Evolutionary conservation across 2,329 filamentous ascomycete genomes (phyloP).

Genomic region (Pyrenophora seminiperda): DNA sequence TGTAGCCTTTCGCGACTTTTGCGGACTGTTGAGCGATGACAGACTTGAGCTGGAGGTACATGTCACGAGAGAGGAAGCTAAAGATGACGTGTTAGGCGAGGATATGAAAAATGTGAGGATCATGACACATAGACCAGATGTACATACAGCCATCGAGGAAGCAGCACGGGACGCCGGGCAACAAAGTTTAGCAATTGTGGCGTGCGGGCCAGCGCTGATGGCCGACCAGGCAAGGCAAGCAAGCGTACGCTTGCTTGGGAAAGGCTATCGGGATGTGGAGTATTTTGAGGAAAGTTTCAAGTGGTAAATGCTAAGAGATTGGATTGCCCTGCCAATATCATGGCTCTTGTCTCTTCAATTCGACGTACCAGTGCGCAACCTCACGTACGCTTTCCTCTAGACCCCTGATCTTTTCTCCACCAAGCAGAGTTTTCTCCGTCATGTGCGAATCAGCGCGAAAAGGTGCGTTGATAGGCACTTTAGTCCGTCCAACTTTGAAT

Average conservation of each 20-base stretch:
- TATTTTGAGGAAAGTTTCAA: conserved; percentile 58
- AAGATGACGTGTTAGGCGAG: conserved; percentile 26
- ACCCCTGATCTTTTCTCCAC: conserved; percentile 22
- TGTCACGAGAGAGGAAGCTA: conserved; percentile 32
- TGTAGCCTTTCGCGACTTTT: conserved; percentile 32
- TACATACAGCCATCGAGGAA: conserved; percentile 42
- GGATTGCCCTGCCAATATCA: neutral
- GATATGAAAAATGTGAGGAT: conserved; percentile 34
- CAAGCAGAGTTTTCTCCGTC: conserved; percentile 34
- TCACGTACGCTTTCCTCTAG: conserved; percentile 35
- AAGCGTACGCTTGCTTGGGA: conserved; percentile 43
- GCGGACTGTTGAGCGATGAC: conserved; percentile 27
- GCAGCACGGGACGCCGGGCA: conserved; percentile 41
- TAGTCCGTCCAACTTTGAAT: conserved; percentile 32
- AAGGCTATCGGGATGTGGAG: conserved; percentile 40
- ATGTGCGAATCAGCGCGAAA: conserved; percentile 36
- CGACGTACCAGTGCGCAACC: conserved; percentile 38
- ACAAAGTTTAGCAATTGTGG: conserved; percentile 46
- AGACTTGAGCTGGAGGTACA: conserved; percentile 35
- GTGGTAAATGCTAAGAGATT: conserved; percentile 38
- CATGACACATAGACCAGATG: conserved; percentile 47
- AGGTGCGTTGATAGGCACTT: conserved; percentile 40
- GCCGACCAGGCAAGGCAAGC: conserved; percentile 53
- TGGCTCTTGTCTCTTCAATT: conserved; percentile 8
- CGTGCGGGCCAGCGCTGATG: conserved; percentile 55